A percentile compares a stretch with the other conserved stretches of the same genome.
Conservation (phyloP, 2,329 filamentous ascomycete genomes). For the Gaeumannomyces tritici region DNA sequence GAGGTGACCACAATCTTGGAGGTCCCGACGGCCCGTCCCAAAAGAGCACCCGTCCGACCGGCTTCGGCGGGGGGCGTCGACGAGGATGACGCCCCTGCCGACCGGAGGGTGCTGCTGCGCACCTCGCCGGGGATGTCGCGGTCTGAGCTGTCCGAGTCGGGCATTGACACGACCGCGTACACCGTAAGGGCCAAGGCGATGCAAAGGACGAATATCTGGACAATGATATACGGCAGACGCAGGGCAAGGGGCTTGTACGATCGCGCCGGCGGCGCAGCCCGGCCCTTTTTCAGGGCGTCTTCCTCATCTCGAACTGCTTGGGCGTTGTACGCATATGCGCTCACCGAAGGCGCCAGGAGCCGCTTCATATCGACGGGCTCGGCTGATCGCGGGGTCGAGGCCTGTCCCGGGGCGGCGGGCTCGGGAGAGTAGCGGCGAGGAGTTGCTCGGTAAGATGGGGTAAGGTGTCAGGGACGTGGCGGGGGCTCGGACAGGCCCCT, state of each 20-base stretch:
- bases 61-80: background rate
- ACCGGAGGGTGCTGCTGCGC: background rate
- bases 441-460: background rate
- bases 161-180: slow-evolving; percentile 18
- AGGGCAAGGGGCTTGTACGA: slow-evolving; percentile 22
- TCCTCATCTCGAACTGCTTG: slow-evolving; percentile 20
- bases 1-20: background rate
- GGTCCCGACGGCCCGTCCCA: background rate
- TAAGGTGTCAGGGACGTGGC: background rate
- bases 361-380: background rate
- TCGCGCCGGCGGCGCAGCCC: slow-evolving; percentile 5
- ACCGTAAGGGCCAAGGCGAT: slow-evolving; percentile 17
- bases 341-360: slow-evolving; percentile 2
- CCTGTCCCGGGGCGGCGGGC: background rate
- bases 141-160: slow-evolving; percentile 19
- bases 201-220: slow-evolving; percentile 15
- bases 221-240: slow-evolving; percentile 21
- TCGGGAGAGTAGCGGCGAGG: background rate
- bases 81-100: background rate
- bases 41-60: background rate
- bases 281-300: slow-evolving; percentile 4
- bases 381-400: background rate
- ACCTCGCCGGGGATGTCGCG: background rate
- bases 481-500: too few species aligned
- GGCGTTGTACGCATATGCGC: slow-evolving; percentile 18